phyloP scores from a whole-genome alignment of 2,329 filamentous ascomycete species.

The Trichoderma polysporum region DNA sequence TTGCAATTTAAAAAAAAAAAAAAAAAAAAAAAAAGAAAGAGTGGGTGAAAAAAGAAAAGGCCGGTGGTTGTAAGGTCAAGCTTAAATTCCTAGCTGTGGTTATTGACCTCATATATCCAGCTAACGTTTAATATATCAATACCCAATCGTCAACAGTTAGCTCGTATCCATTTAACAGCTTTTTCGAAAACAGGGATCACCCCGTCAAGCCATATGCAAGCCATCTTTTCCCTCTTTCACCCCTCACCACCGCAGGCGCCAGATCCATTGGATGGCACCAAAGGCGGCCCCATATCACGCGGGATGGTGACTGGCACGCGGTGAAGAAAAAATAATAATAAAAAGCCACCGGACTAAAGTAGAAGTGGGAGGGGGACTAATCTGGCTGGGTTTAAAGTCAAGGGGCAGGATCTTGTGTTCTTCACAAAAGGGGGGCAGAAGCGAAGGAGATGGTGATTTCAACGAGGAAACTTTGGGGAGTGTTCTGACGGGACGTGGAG shows the following conservation, averaged over 20 bases:
- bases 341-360: background rate
- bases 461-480: background rate
- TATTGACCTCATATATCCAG: too few relatives aligned
- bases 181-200: background rate
- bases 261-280: background rate
- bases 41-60: too few relatives aligned
- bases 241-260: background rate
- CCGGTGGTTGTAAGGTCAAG: too few relatives aligned
- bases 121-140: too few relatives aligned
- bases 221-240: background rate
- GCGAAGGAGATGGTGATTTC: background rate
- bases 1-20: too few relatives aligned
- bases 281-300: background rate
- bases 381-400: background rate
- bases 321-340: background rate
- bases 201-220: conserved; percentile 4
- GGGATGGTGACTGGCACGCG: background rate
- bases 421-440: background rate
- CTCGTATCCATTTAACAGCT: background rate
- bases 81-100: too few relatives aligned
- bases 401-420: background rate
- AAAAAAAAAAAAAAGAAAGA: too few relatives aligned
- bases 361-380: background rate
- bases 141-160: too few relatives aligned
- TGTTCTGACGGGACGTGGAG: too few relatives aligned